Conservation (phyloP, 2,329 filamentous ascomycete genomes). For the Onygenales sp. region DNA sequence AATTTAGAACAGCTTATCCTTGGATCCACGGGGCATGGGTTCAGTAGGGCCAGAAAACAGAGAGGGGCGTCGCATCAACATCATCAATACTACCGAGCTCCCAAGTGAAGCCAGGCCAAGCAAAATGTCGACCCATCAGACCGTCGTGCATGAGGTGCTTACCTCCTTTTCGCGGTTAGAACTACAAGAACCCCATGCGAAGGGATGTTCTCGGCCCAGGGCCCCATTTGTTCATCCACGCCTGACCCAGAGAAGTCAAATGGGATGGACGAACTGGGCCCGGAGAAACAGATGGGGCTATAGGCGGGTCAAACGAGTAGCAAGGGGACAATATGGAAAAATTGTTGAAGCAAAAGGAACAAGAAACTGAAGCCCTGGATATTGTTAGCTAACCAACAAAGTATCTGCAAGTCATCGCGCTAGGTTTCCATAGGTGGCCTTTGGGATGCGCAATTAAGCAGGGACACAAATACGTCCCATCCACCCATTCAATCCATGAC, state of each 20-base stretch:
- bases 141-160: not conserved
- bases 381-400: too few relatives aligned
- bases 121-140: not conserved
- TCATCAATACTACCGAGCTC: not conserved
- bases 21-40: conserved; percentile 9
- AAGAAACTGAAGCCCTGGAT: too few relatives aligned
- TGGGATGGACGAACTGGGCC: not conserved
- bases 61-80: not conserved
- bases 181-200: not conserved
- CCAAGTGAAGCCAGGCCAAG: not conserved
- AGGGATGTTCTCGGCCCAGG: not conserved
- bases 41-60: conserved; percentile 1
- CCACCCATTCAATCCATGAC: too few relatives aligned
- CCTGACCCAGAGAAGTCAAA: not conserved
- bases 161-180: not conserved
- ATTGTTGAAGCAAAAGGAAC: too few relatives aligned
- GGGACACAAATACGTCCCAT: too few relatives aligned
- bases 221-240: not conserved
- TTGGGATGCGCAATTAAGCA: too few relatives aligned
- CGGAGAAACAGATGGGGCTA: not conserved
- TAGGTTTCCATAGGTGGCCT: too few relatives aligned
- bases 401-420: too few relatives aligned
- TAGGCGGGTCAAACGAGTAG: not conserved
- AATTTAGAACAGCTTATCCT: not conserved
- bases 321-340: too few relatives aligned